Evolutionary conservation across 164 flowering plant genomes (phyloP), one percentile per base, ranked within the genome.

Genomic region (Malania oleifera): DNA sequence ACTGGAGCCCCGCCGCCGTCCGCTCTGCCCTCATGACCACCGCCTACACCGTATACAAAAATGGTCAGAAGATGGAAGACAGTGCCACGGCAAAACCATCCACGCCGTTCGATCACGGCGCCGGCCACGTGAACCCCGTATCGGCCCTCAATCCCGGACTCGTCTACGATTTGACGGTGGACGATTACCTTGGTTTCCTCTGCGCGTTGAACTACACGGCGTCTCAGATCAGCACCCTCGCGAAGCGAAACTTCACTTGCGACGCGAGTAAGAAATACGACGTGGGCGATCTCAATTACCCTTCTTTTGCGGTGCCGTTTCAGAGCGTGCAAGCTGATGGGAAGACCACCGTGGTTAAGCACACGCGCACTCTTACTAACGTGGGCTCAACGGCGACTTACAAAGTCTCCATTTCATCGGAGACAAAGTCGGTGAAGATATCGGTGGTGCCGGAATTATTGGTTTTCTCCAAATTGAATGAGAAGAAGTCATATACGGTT

Each of bases 1-100:
- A 80, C 0, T 84, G 90, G 90, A 82, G 87, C 73, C 90, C 90
- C 0, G 83, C 83, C 1, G 87, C 90, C 0, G 77, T 82, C 5
- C 54, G 79, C 2, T 82, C 90, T 2, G 90, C 90, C 3, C 76
- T 84, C 6, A 82, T 84, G 90, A 84, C 87, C 47, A 82, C 90
- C 1, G 85, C 87, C 24, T 80, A 84, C 54, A 65, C 63, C 0
- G 19, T 54, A 1, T 84, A 82, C 76, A 80, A 72, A 27, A 68
- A 70, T 34, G 85, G 83, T 0, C 27, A 67, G 17, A 58, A 17
- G 24, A 15, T 84, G 17, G 64, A 57, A 29, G 90, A 84, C 56
- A 29, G 63, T 3, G 79, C 83, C 17, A 80, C 85, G 0, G 85
- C 83, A 5, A 68, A 73, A 18, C 61, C 79, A 19, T 77, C 87